Conservation (phyloP, 1,139 yeast species). For the Nematodospora anomalae region DNA sequence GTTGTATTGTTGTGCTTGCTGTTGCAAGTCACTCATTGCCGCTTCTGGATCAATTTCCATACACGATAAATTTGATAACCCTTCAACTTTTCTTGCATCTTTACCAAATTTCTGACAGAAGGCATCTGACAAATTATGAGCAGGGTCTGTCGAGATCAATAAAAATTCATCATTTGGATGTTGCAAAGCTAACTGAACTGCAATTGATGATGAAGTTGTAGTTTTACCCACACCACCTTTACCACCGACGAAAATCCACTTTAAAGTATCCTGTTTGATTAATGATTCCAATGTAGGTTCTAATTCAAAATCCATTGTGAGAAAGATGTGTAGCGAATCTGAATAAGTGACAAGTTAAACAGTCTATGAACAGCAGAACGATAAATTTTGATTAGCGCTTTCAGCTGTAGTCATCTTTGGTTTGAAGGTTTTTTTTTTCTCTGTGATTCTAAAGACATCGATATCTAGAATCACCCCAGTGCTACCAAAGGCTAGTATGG, state of each 20-base stretch:
- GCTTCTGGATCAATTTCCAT: slow-evolving; percentile 99
- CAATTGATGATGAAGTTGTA: slow-evolving; percentile 92
- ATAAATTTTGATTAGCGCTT: no score
- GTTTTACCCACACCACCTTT: slow-evolving; percentile 99
- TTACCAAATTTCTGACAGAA: slow-evolving; percentile 97
- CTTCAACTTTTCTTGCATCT: slow-evolving; percentile 92
- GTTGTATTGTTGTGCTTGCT: slow-evolving; percentile 56
- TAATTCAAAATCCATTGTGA: slow-evolving; percentile 44
- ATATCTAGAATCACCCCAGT: no score
- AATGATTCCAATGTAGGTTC: slow-evolving; percentile 72
- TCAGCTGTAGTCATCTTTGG: no score
- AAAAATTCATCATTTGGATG: slow-evolving; percentile 81
- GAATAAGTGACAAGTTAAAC: not conserved
- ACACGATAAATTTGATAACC: slow-evolving; percentile 82
- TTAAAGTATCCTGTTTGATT: slow-evolving; percentile 65
- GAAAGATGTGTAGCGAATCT: not conserved
- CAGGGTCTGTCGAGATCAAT: slow-evolving; percentile 95
- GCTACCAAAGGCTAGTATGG: no score
- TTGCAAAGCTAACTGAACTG: slow-evolving; percentile 83
- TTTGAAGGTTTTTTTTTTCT: no score
- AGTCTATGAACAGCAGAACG: not conserved
- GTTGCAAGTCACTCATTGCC: slow-evolving; percentile 84
- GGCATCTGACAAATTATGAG: slow-evolving; percentile 95
- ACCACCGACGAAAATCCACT: slow-evolving; percentile 98
- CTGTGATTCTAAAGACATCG: no score